Percentiles rank a stretch among this genome's conserved stretches.
These are phyloP conservation scores for Escallonia herrerae DNA, from an alignment of 129 eudicot genomes.

Conservation along the genomic window DNA sequence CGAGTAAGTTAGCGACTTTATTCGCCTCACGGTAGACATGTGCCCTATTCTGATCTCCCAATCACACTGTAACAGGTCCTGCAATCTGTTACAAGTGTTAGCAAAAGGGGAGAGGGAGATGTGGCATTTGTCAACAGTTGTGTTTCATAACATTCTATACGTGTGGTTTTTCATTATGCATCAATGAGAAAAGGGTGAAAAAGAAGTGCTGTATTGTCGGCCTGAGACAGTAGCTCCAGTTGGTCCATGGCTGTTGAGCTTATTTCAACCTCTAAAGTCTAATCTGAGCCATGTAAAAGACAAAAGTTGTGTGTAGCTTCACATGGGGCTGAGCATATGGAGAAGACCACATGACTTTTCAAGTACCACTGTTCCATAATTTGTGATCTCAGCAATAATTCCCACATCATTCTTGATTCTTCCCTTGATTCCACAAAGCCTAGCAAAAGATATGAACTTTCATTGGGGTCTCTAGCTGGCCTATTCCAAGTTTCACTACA, in stretches of 20 bases:
- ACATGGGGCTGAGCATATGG: background rate
- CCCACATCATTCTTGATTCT: background rate
- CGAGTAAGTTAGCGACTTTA: too few species aligned
- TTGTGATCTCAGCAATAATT: too few species aligned
- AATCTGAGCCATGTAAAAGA: background rate
- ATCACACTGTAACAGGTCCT: too few species aligned
- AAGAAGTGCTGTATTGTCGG: background rate
- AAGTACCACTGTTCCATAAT: background rate
- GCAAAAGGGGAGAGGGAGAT: too few species aligned
- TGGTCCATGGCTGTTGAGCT: background rate
- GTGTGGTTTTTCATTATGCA: too few species aligned
- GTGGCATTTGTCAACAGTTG: too few species aligned
- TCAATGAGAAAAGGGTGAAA: slow-evolving; percentile 10
- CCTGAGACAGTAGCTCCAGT: background rate
- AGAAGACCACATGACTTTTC: slow-evolving; percentile 1
- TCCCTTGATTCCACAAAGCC: background rate
- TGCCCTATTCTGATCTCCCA: too few species aligned
- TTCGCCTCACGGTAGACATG: too few species aligned
- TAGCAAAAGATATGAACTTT: background rate
- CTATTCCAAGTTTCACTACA: slow-evolving; percentile 1
- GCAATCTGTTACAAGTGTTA: too few species aligned
- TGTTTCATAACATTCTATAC: too few species aligned
- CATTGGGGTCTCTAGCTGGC: slow-evolving; percentile 4
- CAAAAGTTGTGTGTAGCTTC: slow-evolving; percentile 6
- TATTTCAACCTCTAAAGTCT: background rate